Percentiles rank a stretch among this genome's conserved stretches.
Evolutionary conservation across 2,329 filamentous ascomycete species (phyloP).

Genomic region (Penicillium sp.): DNA sequence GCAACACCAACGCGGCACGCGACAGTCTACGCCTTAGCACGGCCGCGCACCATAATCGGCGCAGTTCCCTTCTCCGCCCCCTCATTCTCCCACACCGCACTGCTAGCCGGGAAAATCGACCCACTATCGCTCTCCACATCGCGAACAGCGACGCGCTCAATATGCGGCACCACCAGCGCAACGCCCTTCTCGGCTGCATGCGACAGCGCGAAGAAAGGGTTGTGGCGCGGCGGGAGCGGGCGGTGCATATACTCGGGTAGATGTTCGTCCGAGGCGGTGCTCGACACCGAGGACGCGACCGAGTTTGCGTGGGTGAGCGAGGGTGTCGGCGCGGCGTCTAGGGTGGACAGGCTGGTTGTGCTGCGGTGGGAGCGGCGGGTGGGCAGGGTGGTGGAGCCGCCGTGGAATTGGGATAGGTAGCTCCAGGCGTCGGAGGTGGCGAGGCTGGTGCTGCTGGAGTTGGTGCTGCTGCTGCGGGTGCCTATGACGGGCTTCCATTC

Average conservation of each 20-base stretch:
- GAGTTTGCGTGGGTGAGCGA: slow-evolving; percentile 42
- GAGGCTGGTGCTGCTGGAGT: slow-evolving; percentile 15
- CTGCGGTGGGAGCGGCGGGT: slow-evolving; percentile 28
- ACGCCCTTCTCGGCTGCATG: slow-evolving; percentile 37
- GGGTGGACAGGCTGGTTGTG: slow-evolving; percentile 37
- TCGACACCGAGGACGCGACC: slow-evolving; percentile 43
- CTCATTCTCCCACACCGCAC: slow-evolving; percentile 31
- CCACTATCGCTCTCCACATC: slow-evolving; percentile 25
- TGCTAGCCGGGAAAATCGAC: slow-evolving; percentile 34
- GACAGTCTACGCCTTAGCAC: not conserved
- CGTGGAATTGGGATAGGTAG: slow-evolving; percentile 50
- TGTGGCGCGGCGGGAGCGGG: slow-evolving; percentile 45
- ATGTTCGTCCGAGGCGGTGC: slow-evolving; percentile 38
- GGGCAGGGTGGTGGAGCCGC: slow-evolving; percentile 23
- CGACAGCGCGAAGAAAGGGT: slow-evolving; percentile 39
- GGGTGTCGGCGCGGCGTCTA: slow-evolving; percentile 30
- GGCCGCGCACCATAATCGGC: slow-evolving; percentile 16
- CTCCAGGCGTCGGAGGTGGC: slow-evolving; percentile 46
- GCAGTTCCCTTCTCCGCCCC: slow-evolving; percentile 15
- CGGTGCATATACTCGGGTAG: slow-evolving; percentile 27
- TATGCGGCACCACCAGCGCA: slow-evolving; percentile 45
- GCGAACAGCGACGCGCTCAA: slow-evolving; percentile 21
- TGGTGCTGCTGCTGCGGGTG: slow-evolving; percentile 10
- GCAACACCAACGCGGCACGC: not conserved
- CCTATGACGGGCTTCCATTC: slow-evolving; percentile 53